Base-by-base conservation (phyloP, 2,329 filamentous ascomycete species). In the Exophiala mesophila region DNA sequence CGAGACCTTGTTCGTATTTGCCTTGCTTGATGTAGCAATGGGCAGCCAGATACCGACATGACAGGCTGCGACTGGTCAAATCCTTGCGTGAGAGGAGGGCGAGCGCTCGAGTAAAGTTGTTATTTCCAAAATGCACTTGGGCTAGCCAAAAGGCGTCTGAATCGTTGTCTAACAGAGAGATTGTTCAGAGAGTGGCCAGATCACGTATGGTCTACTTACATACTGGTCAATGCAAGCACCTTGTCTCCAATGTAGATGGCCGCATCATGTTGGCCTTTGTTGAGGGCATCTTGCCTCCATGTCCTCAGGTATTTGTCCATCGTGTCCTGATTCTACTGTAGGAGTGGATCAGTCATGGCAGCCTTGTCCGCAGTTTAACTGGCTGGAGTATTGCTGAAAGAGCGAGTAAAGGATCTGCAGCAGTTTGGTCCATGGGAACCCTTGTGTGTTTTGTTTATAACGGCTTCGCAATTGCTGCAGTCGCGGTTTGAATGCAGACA, bases 191-290 rank as follows among this genome's bases (percentile, higher is more conserved):
- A n/a, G 9, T 35, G 37, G 13, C 17, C 13, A 26, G 15, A 9
- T 35, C 19, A 7, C 3, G 47, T 7, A 20, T 19, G n/a, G 21
- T 19, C 16, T 47, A 50, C 47, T 53, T 45, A 66, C 79, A 54
- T 67, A 96, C 90, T 87, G 26, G 90, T 97, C 59, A 98, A 73
- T 44, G 92, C 92, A 44, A 97, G 76, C 56, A 98, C 75, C 71
- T 98, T 98, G 74, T 98, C 92, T 52, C 88, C 92, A 53, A 97
- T 88, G 63, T 94, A 97, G 57, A 97, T 90, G 60, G 92, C 92
- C 23, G 90, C 87, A 54, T 97, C 90, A 65, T 96, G 89, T 63
- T 98, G 92, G 53, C 92, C 88, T 65, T 94, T 92, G 68, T 94
- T 90, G 59, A 95, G 73, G 61, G 90, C 89, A 71, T 96, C 88